These are phyloP conservation scores for Acanthamoeba lenticulata DNA, from an alignment of 208 protist species.

Conservation along the genomic window DNA sequence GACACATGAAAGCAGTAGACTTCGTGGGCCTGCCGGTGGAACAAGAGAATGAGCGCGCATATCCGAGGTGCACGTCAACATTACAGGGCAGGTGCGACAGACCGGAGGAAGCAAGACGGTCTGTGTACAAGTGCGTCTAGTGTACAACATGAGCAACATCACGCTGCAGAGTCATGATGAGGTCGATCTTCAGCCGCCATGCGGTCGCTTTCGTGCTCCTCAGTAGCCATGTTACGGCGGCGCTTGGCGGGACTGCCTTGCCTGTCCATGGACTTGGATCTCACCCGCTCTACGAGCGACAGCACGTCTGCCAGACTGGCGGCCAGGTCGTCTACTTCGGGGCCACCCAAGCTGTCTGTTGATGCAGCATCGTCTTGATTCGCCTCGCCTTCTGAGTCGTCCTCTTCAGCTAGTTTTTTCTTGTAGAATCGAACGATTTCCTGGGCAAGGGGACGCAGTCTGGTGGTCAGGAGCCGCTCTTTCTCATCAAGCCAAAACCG, in stretches of 20 bases:
- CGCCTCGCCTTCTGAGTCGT: neutral
- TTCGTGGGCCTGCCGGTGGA: no score
- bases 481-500: neutral
- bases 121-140: no score
- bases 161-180: no score
- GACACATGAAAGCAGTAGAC: no score
- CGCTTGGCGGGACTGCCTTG: constrained; percentile 7
- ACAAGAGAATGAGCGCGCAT: no score
- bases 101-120: no score
- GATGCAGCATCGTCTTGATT: neutral
- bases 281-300: neutral
- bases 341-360: neutral
- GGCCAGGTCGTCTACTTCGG: neutral
- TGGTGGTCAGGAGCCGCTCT: neutral
- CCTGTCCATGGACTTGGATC: neutral
- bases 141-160: no score
- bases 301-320: neutral
- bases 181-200: constrained; percentile 1
- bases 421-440: neutral
- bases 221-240: neutral
- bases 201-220: neutral
- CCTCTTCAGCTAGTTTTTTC: neutral
- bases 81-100: no score
- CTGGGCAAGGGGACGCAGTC: neutral
- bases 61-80: no score